Conservation (phyloP, 805 yeast genomes). For the Candida argentea region DNA sequence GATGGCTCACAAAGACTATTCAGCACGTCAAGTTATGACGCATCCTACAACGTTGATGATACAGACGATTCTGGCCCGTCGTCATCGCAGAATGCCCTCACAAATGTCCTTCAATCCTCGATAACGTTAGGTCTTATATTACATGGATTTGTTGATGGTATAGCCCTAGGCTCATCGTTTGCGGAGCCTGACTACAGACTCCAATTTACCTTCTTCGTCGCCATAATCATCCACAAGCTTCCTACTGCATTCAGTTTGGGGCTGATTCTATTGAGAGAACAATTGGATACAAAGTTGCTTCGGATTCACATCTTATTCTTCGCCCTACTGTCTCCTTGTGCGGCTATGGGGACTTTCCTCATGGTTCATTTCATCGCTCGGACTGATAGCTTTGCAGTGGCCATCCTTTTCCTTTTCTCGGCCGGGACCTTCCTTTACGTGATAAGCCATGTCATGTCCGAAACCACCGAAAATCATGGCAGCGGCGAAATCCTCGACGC, state of each 20-base stretch:
- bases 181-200: conserved; percentile 26
- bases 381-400: conserved; percentile 32
- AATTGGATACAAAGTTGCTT: conserved; percentile 20
- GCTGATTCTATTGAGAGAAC: conserved; percentile 38
- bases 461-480: conserved; percentile 11
- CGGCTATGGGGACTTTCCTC: conserved; percentile 43
- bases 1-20: no score
- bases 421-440: conserved; percentile 70
- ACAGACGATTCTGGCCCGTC: not conserved
- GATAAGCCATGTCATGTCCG: conserved; percentile 53
- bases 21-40: conserved; percentile 5
- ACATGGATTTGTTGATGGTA: conserved; percentile 65
- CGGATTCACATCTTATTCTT: conserved; percentile 42
- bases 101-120: conserved; percentile 30
- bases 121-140: conserved; percentile 53
- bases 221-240: conserved; percentile 60
- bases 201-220: conserved; percentile 40
- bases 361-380: conserved; percentile 20
- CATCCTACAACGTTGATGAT: conserved; percentile 4
- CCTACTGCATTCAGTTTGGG: conserved; percentile 67
- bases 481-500: no score
- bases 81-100: conserved; percentile 1
- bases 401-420: conserved; percentile 48
- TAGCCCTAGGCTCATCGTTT: conserved; percentile 57
- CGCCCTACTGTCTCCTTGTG: conserved; percentile 50